Evolutionary conservation across 257 asterid genomes (phyloP).

Genomic region (Cordia subcordata): DNA sequence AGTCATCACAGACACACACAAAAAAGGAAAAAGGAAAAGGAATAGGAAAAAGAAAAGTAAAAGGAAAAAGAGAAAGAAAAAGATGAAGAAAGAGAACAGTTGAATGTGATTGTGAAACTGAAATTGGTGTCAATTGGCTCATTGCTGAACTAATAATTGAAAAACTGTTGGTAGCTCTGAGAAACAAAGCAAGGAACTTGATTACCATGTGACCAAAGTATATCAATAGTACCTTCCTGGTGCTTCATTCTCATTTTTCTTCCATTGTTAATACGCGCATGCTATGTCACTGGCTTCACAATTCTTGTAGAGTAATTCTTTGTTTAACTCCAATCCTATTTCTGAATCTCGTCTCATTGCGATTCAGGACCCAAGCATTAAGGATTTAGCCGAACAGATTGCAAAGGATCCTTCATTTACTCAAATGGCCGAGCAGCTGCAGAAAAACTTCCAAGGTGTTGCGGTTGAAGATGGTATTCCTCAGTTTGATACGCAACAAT

Average conservation of each 20-base stretch:
- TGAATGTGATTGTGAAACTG: too few species aligned
- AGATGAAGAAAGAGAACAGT: too few species aligned
- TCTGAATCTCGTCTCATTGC: constrained; percentile 9
- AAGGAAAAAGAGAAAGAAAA: too few species aligned
- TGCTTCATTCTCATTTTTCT: neutral
- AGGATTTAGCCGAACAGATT: constrained; percentile 91
- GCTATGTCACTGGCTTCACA: neutral
- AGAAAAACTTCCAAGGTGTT: constrained; percentile 81
- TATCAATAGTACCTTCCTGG: neutral
- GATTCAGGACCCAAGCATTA: constrained; percentile 86
- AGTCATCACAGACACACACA: too few species aligned
- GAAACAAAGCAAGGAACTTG: too few species aligned
- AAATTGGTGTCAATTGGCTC: too few species aligned
- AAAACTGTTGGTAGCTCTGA: too few species aligned
- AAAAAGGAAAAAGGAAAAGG: too few species aligned
- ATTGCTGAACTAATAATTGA: too few species aligned
- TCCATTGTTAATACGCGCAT: too few species aligned
- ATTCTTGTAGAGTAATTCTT: neutral
- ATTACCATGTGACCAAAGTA: too few species aligned
- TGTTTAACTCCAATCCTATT: neutral
- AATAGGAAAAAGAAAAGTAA: too few species aligned
- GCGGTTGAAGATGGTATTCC: constrained; percentile 64
- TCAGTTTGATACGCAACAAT: constrained; percentile 82
- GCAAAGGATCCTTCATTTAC: constrained; percentile 89
- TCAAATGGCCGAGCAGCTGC: constrained; percentile 99